Evolutionary conservation across 2,329 filamentous ascomycete genomes (phyloP).

Genomic region (Cladosporium sp.): DNA sequence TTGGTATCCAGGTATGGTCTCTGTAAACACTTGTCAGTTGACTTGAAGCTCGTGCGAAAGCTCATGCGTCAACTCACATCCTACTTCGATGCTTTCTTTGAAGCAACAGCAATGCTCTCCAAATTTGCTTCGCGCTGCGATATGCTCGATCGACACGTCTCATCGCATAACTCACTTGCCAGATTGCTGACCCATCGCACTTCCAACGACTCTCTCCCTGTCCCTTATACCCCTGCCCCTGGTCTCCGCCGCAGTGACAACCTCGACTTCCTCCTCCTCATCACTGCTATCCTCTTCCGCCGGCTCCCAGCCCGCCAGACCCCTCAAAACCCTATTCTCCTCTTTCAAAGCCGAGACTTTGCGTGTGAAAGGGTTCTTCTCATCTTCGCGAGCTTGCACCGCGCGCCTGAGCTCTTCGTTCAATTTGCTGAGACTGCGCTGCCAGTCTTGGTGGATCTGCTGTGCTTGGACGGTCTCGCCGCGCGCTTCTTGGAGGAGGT

Average conservation of each 20-base stretch:
- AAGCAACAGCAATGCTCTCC: neutral
- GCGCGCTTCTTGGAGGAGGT: constrained; percentile 45
- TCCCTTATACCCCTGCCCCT: constrained; percentile 2
- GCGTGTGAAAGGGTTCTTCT: constrained; percentile 35
- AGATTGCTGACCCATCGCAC: neutral
- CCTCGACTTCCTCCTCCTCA: constrained; percentile 19
- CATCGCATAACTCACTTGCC: neutral
- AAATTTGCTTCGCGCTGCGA: neutral
- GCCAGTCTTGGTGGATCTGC: constrained; percentile 51
- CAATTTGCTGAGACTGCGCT: constrained; percentile 46
- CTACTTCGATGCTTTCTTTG: neutral
- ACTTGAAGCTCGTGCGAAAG: too few species aligned
- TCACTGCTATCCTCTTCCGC: constrained; percentile 42
- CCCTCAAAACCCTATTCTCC: constrained; percentile 49
- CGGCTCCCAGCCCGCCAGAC: constrained; percentile 49
- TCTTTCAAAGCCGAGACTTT: constrained; percentile 46
- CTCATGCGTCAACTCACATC: neutral
- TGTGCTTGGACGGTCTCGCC: constrained; percentile 47
- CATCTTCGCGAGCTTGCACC: constrained; percentile 41
- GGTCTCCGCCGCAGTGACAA: neutral
- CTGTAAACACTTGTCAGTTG: neutral
- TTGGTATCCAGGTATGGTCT: neutral
- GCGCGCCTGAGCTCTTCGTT: constrained; percentile 45
- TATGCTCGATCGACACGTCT: neutral
- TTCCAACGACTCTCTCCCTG: constrained; percentile 4